Conservation (phyloP, 140 eudicot genomes). For the Stevia rebaudiana region DNA sequence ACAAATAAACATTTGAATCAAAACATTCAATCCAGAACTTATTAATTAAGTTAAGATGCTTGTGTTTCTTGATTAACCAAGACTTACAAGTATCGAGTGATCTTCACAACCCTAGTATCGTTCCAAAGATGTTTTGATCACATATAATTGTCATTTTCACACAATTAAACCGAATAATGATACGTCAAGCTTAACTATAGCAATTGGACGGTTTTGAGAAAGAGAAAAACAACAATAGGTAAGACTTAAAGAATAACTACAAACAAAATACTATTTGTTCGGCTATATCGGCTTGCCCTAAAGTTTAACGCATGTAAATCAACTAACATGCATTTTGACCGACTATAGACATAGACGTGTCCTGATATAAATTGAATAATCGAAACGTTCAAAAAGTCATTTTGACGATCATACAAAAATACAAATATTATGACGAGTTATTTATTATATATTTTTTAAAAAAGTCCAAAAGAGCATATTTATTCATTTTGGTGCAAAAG, state of each 20-base stretch:
- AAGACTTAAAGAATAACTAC: not conserved
- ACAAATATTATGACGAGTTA: not conserved
- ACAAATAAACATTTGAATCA: not conserved
- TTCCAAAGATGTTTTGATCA: not conserved
- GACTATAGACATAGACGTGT: not conserved
- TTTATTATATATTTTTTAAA: not conserved
- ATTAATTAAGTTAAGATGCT: not conserved
- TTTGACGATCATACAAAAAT: not conserved
- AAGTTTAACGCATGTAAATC: not conserved
- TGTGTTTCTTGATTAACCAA: not conserved
- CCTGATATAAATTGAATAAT: conserved; percentile 4
- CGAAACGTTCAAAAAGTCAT: not conserved
- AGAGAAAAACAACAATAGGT: not conserved
- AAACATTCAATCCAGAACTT: not conserved
- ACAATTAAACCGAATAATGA: not conserved
- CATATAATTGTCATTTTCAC: not conserved
- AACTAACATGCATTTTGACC: conserved; percentile 9
- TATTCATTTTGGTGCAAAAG: conserved; percentile 21
- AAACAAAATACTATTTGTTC: not conserved
- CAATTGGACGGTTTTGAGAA: not conserved
- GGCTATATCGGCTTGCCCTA: not conserved
- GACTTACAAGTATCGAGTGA: not conserved
- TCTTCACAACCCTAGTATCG: not conserved
- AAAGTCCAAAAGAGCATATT: conserved; percentile 15
- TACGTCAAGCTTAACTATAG: not conserved